Conservation (phyloP, 768 basidiomycete species). For the Boletus sp. region DNA sequence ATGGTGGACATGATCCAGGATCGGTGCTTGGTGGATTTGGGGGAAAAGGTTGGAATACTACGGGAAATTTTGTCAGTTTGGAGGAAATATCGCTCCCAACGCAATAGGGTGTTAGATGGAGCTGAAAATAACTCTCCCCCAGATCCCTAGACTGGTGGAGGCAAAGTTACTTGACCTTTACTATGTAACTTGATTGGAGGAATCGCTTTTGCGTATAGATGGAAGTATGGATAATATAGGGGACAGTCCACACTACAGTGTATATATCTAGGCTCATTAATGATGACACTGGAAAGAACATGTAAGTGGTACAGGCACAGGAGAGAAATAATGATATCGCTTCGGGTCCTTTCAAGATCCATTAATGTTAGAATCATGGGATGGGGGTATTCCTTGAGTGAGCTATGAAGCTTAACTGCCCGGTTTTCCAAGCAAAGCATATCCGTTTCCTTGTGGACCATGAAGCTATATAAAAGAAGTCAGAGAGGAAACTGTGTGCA, state of each 20-base stretch:
- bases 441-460: slow-evolving; percentile 72
- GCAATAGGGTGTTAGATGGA: not conserved
- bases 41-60: slow-evolving; percentile 14
- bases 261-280: slow-evolving; percentile 11
- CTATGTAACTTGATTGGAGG: not conserved
- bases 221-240: not conserved
- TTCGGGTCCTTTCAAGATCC: slow-evolving; percentile 8
- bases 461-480: slow-evolving; percentile 48
- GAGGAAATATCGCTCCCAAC: slow-evolving; percentile 20
- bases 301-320: slow-evolving; percentile 21
- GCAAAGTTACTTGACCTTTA: not conserved
- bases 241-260: slow-evolving; percentile 8
- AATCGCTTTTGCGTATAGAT: not conserved
- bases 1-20: slow-evolving; percentile 14
- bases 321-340: slow-evolving; percentile 20
- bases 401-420: slow-evolving; percentile 34
- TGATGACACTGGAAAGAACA: slow-evolving; percentile 13
- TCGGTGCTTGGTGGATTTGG: slow-evolving; percentile 15
- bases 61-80: slow-evolving; percentile 17
- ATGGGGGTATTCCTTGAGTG: not conserved
- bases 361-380: slow-evolving; percentile 2
- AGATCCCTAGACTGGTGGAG: not conserved
- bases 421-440: slow-evolving; percentile 62
- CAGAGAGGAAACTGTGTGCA: not conserved
- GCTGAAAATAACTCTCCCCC: not conserved